Evolutionary conservation across 805 yeast genomes (phyloP), one percentile per base, ranked within the genome.

Genomic region (Spathaspora arborariae): DNA sequence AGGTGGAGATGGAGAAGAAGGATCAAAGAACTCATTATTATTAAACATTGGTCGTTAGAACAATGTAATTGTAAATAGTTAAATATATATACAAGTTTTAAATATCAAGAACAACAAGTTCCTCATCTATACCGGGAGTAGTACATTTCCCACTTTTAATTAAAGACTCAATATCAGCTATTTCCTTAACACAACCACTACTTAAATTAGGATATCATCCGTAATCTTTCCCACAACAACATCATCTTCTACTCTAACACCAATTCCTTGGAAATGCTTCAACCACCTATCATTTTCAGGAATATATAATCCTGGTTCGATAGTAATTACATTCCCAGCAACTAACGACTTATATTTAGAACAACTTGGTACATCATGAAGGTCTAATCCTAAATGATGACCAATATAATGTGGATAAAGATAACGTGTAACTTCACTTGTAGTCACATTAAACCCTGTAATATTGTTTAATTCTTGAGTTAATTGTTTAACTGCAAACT

Each of bases 371-470:
- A 81, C 74, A 59, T 88, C 96, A 65, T 88, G 96, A 20, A 91
- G 86, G 58, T 91, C 99, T 30, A 94, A 68, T 0, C 99, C 99
- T 34, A 94, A 71, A 59, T 94, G 90, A 64, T 94, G 99, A 5
- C 99, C 99, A 54, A 94, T 84, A 61, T 88, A 90, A 64, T 94
- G 99, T 0, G 98, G 98, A 60, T 91, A 94, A 33, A 86, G 65
- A 19, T 52, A 51, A 33, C 80, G 59, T 34, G 76, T 66, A 39
- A 82, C 74, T 44, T 83, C 84, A 64, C 76, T 67, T 24, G 71
- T 73, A 41, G 75, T 71, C 18, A 84, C 61, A 1, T 71, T 55
- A 54, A 91, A 80, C 0, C 98, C 97, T 1, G 74, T 62, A 41
- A 85, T 75, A 53, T 88, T 84, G 49, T 76, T 74, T 47, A 94